A percentile compares a stretch with the other conserved stretches of the same genome.
phyloP scores from a whole-genome alignment of 169 alveolate species.

The Eimeria praecox region DNA sequence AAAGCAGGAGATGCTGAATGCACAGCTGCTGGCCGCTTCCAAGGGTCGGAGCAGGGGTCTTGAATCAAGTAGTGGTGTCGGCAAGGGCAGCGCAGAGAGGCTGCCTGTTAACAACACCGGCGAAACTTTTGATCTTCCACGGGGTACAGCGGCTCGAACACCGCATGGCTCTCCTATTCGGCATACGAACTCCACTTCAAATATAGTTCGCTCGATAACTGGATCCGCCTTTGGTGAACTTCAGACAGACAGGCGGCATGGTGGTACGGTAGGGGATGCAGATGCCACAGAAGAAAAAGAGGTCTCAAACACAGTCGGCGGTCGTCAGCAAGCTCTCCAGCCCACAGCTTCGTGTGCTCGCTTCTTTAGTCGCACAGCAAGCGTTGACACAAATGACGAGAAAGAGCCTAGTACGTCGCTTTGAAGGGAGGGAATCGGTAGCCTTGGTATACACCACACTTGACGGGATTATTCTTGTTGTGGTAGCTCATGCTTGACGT shows the following conservation, averaged over 20 bases:
- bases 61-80: not conserved
- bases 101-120: constrained; percentile 23
- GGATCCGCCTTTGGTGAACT: constrained; percentile 51
- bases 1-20: constrained; percentile 40
- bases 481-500: not conserved
- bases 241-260: constrained; percentile 46
- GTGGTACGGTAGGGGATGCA: constrained; percentile 14
- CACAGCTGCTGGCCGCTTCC: constrained; percentile 2
- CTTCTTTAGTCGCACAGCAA: constrained; percentile 54
- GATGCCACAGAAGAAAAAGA: constrained; percentile 46
- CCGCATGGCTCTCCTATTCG: constrained; percentile 22
- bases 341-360: constrained; percentile 40
- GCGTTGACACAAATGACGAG: constrained; percentile 56
- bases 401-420: constrained; percentile 58
- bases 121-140: not conserved
- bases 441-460: not conserved
- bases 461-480: not conserved
- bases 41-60: not conserved
- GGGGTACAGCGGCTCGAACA: constrained; percentile 10
- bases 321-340: constrained; percentile 47
- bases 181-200: constrained; percentile 52
- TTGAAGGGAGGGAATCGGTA: not conserved
- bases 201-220: constrained; percentile 64
- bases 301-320: constrained; percentile 2
- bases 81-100: constrained; percentile 2